These are phyloP conservation scores for Salix koriyanagi DNA, from an alignment of 345 rosid genomes.

Conservation along the genomic window DNA sequence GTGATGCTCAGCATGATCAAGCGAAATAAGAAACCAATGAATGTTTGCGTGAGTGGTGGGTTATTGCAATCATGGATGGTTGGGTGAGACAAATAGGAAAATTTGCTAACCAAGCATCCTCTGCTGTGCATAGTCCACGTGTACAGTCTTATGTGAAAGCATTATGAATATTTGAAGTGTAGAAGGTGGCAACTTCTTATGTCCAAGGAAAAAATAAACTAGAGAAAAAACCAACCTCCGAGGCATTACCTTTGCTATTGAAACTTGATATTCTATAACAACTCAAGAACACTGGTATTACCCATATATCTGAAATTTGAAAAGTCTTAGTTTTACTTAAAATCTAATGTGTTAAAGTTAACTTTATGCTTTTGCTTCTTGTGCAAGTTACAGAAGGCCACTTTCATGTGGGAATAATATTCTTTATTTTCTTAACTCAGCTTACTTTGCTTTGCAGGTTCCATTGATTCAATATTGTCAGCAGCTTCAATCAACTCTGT, in stretches of 20 bases:
- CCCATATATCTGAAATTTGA: neutral
- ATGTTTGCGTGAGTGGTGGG: neutral
- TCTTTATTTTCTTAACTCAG: neutral
- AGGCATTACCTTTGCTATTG: neutral
- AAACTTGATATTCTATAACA: neutral
- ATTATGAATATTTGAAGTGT: neutral
- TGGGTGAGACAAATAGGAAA: neutral
- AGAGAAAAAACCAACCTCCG: neutral
- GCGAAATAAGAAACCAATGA: conserved; percentile 7
- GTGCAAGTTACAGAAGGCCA: neutral
- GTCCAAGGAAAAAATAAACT: neutral
- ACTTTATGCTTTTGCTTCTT: neutral
- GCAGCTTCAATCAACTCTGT: conserved; percentile 76
- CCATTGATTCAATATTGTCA: conserved; percentile 83
- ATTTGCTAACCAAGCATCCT: neutral
- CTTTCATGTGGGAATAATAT: neutral
- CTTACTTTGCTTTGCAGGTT: conserved; percentile 50
- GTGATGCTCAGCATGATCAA: neutral
- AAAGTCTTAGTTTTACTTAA: neutral
- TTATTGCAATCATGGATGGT: neutral
- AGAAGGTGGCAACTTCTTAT: neutral
- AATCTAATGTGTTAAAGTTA: neutral
- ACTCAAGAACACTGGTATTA: neutral
- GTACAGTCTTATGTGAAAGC: neutral
- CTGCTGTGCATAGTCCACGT: neutral